Evolutionary conservation across 73 alveolate genomes (phyloP).

Genomic region (Paramecium caudatum): DNA sequence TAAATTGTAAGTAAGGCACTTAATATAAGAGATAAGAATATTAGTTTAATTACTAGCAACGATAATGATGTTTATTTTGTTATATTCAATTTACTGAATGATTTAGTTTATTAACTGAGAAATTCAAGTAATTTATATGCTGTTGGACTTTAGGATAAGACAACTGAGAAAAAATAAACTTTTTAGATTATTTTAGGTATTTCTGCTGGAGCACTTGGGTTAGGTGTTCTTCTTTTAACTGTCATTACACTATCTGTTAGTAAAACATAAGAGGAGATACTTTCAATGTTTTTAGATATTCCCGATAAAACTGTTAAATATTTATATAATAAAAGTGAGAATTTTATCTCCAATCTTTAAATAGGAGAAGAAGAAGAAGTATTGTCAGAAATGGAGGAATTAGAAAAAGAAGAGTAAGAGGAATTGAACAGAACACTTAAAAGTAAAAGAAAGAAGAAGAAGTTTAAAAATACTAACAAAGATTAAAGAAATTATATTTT

Average conservation of each 20-base stretch:
- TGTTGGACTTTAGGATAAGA: not conserved
- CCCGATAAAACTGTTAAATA: conserved; percentile 72
- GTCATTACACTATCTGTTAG: conserved; percentile 31
- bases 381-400: conserved; percentile 70
- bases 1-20: conserved; percentile 59
- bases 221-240: conserved; percentile 11
- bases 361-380: conserved; percentile 78
- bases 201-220: conserved; percentile 65
- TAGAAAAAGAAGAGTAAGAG: conserved; percentile 69
- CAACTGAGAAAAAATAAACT: conserved; percentile 31
- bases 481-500: conserved; percentile 51
- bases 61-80: conserved; percentile 59
- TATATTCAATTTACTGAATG: conserved; percentile 32
- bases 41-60: not conserved
- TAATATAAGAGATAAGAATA: conserved; percentile 13
- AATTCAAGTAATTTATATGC: conserved; percentile 31
- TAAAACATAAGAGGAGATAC: conserved; percentile 66
- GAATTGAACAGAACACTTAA: conserved; percentile 67
- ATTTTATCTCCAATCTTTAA: conserved; percentile 69
- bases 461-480: conserved; percentile 70
- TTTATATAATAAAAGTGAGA: conserved; percentile 71
- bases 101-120: conserved; percentile 53
- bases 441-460: conserved; percentile 68
- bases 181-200: conserved; percentile 34
- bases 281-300: conserved; percentile 69